Evolutionary conservation across 371 early-diverging fungal species (phyloP), one percentile per base, ranked within the genome.

Genomic region (Mucor lusitanicus): DNA sequence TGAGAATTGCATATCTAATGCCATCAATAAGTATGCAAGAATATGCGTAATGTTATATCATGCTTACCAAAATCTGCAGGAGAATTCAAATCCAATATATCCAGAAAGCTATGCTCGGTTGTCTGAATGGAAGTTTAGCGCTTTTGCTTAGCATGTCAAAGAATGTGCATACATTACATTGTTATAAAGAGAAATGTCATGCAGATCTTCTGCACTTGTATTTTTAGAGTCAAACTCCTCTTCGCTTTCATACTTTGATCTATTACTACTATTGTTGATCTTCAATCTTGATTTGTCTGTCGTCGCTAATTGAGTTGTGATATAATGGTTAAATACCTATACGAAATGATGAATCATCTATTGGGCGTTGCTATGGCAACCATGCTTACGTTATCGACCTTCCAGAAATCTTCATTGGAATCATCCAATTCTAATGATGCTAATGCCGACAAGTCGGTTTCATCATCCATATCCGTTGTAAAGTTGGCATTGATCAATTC

Each of bases 341-440:
- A 39, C 25, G 32, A 50, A 37, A 50, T 59, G 50, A 35, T 50
- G 37, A 15, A 37, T 63, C 13, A 25, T 21, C 44, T 59, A 60
- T n/a, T 19, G 37, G n/a, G 19, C 44, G 32, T 53, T 40, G 11
- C 12, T 53, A 27, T 21, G 27, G 5, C 5, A 6, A 15, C 15
- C 13, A 27, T 11, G 23, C 61, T 72, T 73, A 77, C 77, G 63
- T 75, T 69, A 54, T 76, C 75, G 58, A 82, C 63, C 59, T 80
- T 79, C 80, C 80, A 82, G 59, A 82, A 82, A 32, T 78, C 80
- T 46, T 82, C 83, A 40, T 71, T 75, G 21, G 76, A 73, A 60
- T 82, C 83, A 68, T 82, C 83, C 25, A 82, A 54, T 63, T 82
- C 83, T 58, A 82, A 68, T 48, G 71, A 68, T 23, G 78, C 75